A percentile compares a stretch with the other conserved stretches of the same genome.
Conservation (phyloP, 148 eudicot genomes). For the Rheum nobile region DNA sequence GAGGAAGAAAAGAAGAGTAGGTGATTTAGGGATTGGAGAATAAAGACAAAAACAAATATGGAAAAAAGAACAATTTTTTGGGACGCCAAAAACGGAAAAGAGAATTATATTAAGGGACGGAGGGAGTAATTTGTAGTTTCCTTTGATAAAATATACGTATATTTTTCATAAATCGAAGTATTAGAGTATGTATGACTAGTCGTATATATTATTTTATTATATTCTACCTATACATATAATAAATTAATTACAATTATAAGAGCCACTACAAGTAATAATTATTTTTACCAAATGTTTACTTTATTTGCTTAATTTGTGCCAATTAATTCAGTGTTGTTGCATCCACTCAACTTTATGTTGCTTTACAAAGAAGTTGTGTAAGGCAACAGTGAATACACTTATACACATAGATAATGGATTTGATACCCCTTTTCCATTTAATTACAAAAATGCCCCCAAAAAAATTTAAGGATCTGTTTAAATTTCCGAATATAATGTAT, state of each 20-base stretch:
- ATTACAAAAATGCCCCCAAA: not conserved
- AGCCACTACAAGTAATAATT: not conserved
- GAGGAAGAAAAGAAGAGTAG: no score
- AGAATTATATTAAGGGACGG: no score
- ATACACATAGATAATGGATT: not conserved
- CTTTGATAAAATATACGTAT: not conserved
- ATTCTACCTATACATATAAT: not conserved
- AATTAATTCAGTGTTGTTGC: not conserved
- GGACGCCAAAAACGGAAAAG: no score
- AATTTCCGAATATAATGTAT: no score
- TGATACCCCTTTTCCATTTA: not conserved
- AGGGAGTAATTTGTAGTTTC: not conserved
- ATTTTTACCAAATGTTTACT: not conserved
- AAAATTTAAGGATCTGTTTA: no score
- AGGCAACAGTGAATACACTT: not conserved
- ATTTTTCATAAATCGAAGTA: not conserved
- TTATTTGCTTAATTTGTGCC: not conserved
- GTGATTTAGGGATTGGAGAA: no score
- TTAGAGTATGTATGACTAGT: not conserved
- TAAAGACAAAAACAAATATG: no score
- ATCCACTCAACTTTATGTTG: constrained; percentile 4
- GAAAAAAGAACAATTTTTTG: no score
- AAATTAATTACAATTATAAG: not conserved
- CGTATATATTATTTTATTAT: not conserved
- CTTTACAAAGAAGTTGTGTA: constrained; percentile 6